Base-by-base conservation (phyloP, 352 stramenopile genomes). In the Pythium dissotocum region DNA sequence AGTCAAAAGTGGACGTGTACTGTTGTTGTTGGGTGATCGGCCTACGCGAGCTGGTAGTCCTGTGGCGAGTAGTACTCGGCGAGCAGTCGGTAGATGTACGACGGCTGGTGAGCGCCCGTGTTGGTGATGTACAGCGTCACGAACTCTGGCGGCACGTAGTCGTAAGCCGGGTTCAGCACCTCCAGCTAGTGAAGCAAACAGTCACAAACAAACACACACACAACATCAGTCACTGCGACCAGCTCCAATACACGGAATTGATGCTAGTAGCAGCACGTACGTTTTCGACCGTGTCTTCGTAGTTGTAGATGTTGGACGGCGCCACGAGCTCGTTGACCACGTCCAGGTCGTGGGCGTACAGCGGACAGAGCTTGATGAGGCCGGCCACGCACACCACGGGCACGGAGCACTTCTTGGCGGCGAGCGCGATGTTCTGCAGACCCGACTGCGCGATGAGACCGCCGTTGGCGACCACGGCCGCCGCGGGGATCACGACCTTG, bases 51-150 rank as follows among this genome's bases (percentile, higher is more conserved):
- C 71, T 94, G 85, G 70, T 96, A 98, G 82, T 99, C 97, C 70
- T 99, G 94, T 51, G 85, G 93, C 70, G 98, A 97, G 82, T 99
- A 99, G 72, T 99, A 99, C 77, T 99, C 97, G 28, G 94, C 91
- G n/a, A 99, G 81, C 66, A 99, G 78, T 54, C 97, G 88, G 77
- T 99, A 99, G 63, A 99, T 98, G 77, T 99, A 99, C 49, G 93
- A 99, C 26, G 97, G 97, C 77, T 99, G 97, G 71, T 99, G 97
- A n/a, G 93, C 94, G 44, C 97, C 97, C 5, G 97, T 98, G 78
- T 99, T 99, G 42, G 97, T 99, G 54, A 99, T 97, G 75, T 98
- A 99, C 40, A 99, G 77, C 69, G 94, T 97, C 57, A 99, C 96
- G 36, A 98, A 93, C 73, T 99, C 91, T 16, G 97, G 97, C 48